Conservation (phyloP, 1,139 yeast species). For the Magnusiomyces clavatus region DNA sequence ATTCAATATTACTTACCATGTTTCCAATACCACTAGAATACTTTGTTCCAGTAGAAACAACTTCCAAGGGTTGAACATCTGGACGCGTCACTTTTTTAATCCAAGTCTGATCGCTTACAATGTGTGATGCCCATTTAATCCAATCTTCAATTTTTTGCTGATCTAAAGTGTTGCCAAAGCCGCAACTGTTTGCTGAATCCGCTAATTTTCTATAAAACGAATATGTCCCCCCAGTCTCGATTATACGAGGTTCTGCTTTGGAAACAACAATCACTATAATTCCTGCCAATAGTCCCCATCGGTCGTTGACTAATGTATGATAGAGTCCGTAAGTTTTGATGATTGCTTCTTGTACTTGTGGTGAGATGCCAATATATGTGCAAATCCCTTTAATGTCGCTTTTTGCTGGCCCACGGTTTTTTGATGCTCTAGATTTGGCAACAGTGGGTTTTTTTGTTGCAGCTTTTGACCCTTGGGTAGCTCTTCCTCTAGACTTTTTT, state of each 20-base stretch:
- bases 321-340: constrained; percentile 27
- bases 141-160: constrained; percentile 26
- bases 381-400: too few relatives aligned
- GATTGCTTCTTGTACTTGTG: constrained; percentile 20
- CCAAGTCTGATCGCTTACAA: constrained; percentile 33
- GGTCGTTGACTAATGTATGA: constrained; percentile 29
- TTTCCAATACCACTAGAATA: constrained; percentile 26
- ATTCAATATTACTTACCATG: constrained; percentile 22
- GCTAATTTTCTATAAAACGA: constrained; percentile 11
- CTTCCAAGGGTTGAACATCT: constrained; percentile 8
- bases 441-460: too few relatives aligned
- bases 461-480: too few relatives aligned
- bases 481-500: too few relatives aligned
- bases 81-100: constrained; percentile 24
- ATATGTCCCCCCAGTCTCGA: constrained; percentile 9
- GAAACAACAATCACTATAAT: constrained; percentile 26
- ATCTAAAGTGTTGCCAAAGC: constrained; percentile 3
- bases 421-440: too few relatives aligned
- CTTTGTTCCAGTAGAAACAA: constrained; percentile 3
- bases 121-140: constrained; percentile 29
- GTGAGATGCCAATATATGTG: too few relatives aligned
- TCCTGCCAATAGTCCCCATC: constrained; percentile 33
- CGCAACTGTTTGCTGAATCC: background rate
- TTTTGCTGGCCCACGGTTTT: too few relatives aligned
- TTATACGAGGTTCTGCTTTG: constrained; percentile 28